Evolutionary conservation across 192 early-diverging fungal species (phyloP), one percentile per base, ranked within the genome.

Genomic region (Umbelopsis isabellina): DNA sequence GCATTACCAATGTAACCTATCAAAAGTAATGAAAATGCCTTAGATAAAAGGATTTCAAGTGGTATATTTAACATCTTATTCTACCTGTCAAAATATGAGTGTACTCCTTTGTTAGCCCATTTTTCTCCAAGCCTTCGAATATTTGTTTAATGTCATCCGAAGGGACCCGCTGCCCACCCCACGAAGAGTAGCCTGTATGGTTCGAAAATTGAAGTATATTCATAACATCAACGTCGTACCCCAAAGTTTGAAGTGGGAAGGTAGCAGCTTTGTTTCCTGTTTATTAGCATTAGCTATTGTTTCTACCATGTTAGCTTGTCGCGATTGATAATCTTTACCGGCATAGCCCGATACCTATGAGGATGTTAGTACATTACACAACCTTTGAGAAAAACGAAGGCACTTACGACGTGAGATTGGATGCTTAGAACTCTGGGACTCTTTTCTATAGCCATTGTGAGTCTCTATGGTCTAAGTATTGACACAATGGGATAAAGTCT

Each of bases 141-240:
- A 96, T 76, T 22, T 87, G 84, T 18, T 83, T 74, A n/a, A 97
- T 71, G 21, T 93, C 85, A 3, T 80, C 72, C 1, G 87, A 87
- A 7, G 85, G 79, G 46, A 91, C 82, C 49, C 88, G 85, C 65
- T 87, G 76, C 7, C 96, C 96, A 9, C 80, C 90, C 72, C 90
- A 90, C 0, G 68, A 80, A 52, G 91, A 90, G 76, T 95, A 97
- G 4, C 92, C 90, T 9, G 91, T 93, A 80, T 98, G 96, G 79
- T 98, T 98, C 64, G 93, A 94, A 74, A 98, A 91, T 75, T 93
- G 93, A 23, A 98, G 95, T 1, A 95, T 93, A 84, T 96, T 96
- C 51, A 97, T 80, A 2, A 94, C 91, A 73, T 97, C 95, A 16
- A 98, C 96, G 68, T 98, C 92, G 77, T 88, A 94, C 18, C 94